These are phyloP conservation scores for Hypoxylon sp. DNA, from an alignment of 2,329 filamentous ascomycete genomes.

Conservation along the genomic window DNA sequence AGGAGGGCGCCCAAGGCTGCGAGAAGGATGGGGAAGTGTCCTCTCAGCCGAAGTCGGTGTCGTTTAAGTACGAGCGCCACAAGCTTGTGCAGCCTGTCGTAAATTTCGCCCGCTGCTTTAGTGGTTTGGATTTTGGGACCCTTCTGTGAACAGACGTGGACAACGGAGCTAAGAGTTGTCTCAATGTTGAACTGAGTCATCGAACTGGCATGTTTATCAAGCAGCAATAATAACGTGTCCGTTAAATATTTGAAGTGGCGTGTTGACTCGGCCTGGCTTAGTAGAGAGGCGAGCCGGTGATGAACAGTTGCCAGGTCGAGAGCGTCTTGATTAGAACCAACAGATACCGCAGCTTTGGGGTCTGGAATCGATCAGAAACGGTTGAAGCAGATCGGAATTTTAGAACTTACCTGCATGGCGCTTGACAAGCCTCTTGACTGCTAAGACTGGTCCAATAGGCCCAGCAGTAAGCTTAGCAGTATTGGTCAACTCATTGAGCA, in stretches of 20 bases:
- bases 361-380: slow-evolving; percentile 33
- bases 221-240: slow-evolving; percentile 48
- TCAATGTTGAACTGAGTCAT: slow-evolving; percentile 69
- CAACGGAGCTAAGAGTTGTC: slow-evolving; percentile 56
- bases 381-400: neutral
- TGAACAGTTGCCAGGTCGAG: slow-evolving; percentile 41
- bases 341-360: slow-evolving; percentile 3
- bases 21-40: slow-evolving; percentile 67
- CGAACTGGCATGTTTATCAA: slow-evolving; percentile 58
- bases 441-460: slow-evolving; percentile 37
- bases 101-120: slow-evolving; percentile 50
- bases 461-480: slow-evolving; percentile 32
- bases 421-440: slow-evolving; percentile 39
- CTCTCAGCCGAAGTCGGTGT: slow-evolving; percentile 67
- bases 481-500: slow-evolving; percentile 36
- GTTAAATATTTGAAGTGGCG: slow-evolving; percentile 42
- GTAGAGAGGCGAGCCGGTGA: slow-evolving; percentile 35
- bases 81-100: slow-evolving; percentile 59
- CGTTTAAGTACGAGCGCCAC: slow-evolving; percentile 65
- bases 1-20: slow-evolving; percentile 64
- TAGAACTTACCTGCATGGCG: slow-evolving; percentile 33
- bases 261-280: slow-evolving; percentile 37
- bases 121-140: slow-evolving; percentile 37
- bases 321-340: slow-evolving; percentile 17
- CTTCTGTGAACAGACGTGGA: slow-evolving; percentile 44